phyloP scores from a whole-genome alignment of 2,329 filamentous ascomycete species.

The Aplosporella prunicola region DNA sequence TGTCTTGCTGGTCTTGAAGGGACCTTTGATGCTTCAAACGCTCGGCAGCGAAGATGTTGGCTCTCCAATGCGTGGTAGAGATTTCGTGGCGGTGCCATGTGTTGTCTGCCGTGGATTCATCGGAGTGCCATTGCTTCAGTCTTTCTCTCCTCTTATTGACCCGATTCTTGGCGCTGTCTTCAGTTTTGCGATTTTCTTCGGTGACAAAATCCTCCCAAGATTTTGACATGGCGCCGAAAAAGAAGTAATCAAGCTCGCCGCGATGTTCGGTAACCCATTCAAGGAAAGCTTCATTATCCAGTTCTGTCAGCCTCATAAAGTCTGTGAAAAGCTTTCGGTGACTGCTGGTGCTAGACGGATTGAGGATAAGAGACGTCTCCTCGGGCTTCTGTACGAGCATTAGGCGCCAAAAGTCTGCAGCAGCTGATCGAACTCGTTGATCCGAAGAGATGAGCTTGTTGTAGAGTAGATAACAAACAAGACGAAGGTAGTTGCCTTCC shows the following conservation, averaged over 20 bases:
- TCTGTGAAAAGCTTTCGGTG: conserved; percentile 63
- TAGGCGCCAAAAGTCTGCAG: conserved; percentile 81
- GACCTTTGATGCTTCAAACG: conserved; percentile 83
- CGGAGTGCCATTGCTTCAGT: conserved; percentile 67
- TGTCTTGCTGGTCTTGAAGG: conserved; percentile 89
- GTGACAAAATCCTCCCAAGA: conserved; percentile 82
- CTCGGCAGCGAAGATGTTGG: conserved; percentile 89
- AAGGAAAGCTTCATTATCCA: conserved; percentile 83
- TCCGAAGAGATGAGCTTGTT: conserved; percentile 69
- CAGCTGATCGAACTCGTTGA: conserved; percentile 58
- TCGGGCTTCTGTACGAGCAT: conserved; percentile 87
- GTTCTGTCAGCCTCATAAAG: conserved; percentile 74
- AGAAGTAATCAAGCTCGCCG: conserved; percentile 67
- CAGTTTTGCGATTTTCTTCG: conserved; percentile 69
- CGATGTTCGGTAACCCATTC: conserved; percentile 80
- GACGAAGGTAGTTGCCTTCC: conserved; percentile 71
- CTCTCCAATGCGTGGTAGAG: conserved; percentile 83
- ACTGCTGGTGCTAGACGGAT: conserved; percentile 59
- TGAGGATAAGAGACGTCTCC: conserved; percentile 66
- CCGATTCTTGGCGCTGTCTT: conserved; percentile 62
- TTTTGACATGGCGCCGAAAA: conserved; percentile 71
- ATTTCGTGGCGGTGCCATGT: conserved; percentile 73
- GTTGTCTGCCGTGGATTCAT: conserved; percentile 60
- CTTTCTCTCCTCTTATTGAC: conserved; percentile 70
- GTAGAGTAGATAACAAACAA: conserved; percentile 91